Conservation (phyloP, 2,329 filamentous ascomycete genomes). For the Fusarium oxysporum region DNA sequence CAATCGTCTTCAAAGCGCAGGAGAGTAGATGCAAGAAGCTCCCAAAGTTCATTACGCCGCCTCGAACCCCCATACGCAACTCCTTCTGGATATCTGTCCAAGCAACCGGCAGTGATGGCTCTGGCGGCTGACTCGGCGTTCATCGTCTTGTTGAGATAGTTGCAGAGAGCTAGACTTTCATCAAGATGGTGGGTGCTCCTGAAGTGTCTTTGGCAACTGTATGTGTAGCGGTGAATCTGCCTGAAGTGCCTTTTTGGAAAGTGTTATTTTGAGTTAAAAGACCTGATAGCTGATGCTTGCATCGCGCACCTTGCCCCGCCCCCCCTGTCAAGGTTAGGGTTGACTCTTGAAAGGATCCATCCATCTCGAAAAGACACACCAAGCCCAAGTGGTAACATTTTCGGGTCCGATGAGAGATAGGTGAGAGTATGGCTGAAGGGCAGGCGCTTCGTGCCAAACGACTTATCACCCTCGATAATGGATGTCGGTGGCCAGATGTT, state of each 20-base stretch:
- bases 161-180: neutral
- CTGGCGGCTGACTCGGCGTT: neutral
- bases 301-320: neutral
- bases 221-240: rapidly evolving
- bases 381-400: neutral
- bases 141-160: conserved; percentile 7
- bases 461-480: neutral
- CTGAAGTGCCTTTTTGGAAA: neutral
- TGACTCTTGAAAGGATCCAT: neutral
- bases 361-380: neutral
- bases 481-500: neutral
- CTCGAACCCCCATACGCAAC: rapidly evolving
- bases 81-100: rapidly evolving
- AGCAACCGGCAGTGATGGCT: neutral
- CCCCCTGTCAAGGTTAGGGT: neutral
- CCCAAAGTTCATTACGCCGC: neutral
- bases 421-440: neutral
- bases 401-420: rapidly evolving
- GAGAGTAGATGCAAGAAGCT: neutral
- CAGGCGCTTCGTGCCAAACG: neutral
- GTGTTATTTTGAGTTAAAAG: neutral
- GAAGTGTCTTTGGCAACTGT: rapidly evolving
- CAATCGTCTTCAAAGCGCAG: neutral
- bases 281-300: neutral
- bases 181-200: neutral